Percentiles rank a stretch among this genome's conserved stretches.
phyloP scores from a whole-genome alignment of 306 rosid species.

The Rosa lucieae region DNA sequence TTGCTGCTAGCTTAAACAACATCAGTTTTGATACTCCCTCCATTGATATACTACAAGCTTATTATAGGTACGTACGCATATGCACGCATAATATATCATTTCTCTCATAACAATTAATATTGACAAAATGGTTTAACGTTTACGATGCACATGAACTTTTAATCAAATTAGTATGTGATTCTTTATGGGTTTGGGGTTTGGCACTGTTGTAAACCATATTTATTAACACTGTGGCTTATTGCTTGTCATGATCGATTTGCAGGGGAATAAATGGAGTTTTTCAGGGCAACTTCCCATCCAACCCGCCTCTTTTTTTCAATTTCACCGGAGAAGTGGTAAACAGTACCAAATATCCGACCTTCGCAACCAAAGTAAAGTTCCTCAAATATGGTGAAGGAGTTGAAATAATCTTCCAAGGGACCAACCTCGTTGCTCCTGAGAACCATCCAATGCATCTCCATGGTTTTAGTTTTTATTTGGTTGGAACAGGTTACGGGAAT shows the following conservation, averaged over 20 bases:
- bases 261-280: constrained; percentile 37
- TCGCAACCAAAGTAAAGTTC: constrained; percentile 27
- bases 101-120: background rate
- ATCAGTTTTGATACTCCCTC: constrained; percentile 32
- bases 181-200: no score
- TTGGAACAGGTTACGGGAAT: constrained; percentile 39
- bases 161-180: no score
- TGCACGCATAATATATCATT: background rate
- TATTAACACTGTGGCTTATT: background rate
- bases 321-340: constrained; percentile 37
- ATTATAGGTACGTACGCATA: constrained; percentile 24
- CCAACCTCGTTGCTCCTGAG: constrained; percentile 31
- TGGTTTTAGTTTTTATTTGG: constrained; percentile 44
- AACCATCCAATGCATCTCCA: constrained; percentile 56
- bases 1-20: constrained; percentile 36
- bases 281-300: constrained; percentile 25
- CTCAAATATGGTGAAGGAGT: constrained; percentile 34
- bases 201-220: background rate
- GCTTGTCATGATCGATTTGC: background rate
- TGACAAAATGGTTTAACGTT: no score
- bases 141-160: background rate
- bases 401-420: constrained; percentile 50
- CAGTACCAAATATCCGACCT: constrained; percentile 17
- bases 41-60: constrained; percentile 33
- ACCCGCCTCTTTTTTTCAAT: constrained; percentile 32